Evolutionary conservation across 345 rosid genomes (phyloP).

Genomic region (Barbarea vulgaris): DNA sequence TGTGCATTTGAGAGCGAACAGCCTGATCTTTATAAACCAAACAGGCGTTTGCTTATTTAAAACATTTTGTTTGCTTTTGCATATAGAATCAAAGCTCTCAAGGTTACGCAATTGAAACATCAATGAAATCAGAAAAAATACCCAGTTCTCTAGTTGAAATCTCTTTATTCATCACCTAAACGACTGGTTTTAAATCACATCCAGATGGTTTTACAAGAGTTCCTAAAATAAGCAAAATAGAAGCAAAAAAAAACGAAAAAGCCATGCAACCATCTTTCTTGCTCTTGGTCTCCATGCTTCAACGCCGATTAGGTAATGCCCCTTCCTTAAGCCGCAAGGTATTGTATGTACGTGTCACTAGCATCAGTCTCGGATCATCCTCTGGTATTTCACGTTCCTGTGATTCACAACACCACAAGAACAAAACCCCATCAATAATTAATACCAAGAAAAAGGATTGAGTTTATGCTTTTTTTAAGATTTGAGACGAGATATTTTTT

Average conservation of each 20-base stretch:
- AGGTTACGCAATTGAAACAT: conserved; percentile 10
- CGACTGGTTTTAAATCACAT: background rate
- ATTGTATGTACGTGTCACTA: conserved; percentile 56
- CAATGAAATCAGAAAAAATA: background rate
- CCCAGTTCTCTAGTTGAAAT: background rate
- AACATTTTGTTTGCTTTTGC: conserved; percentile 9
- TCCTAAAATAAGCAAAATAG: conserved; percentile 11
- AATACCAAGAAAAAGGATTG: background rate
- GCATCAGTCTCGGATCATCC: conserved; percentile 71
- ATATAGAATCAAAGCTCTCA: background rate
- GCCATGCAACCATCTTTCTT: background rate
- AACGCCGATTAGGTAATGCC: conserved; percentile 21
- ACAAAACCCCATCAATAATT: conserved; percentile 4
- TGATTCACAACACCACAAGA: conserved; percentile 24
- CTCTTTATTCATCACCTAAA: conserved; percentile 28
- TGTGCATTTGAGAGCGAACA: conserved; percentile 34
- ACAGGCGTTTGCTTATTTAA: conserved; percentile 31
- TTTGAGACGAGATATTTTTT: conserved; percentile 17
- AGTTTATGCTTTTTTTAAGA: background rate
- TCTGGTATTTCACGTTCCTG: conserved; percentile 81
- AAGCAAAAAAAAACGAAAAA: conserved; percentile 11
- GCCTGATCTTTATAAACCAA: conserved; percentile 32
- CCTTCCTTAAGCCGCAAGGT: conserved; percentile 50
- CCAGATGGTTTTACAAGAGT: conserved; percentile 24
- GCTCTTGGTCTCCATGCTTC: background rate